Conservation (phyloP, 352 stramenopile genomes). For the Peronospora destructor region DNA sequence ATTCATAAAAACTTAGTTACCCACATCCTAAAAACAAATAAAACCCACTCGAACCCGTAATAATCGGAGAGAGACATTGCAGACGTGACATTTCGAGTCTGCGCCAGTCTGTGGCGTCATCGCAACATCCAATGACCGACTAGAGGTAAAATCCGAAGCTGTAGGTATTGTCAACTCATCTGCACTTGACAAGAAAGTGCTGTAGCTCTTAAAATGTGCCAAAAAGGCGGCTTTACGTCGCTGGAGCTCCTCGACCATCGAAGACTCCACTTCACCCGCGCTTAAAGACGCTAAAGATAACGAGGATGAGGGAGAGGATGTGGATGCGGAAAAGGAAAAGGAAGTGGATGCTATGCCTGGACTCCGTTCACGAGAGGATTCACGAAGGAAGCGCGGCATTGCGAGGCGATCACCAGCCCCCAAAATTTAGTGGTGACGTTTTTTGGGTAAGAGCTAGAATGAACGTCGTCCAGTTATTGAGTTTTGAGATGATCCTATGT, state of each 20-base stretch:
- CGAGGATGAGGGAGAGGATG: conserved; percentile 3
- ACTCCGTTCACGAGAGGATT: conserved; percentile 12
- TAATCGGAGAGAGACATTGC: conserved; percentile 45
- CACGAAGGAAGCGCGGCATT: conserved; percentile 32
- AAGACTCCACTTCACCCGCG: conserved; percentile 17
- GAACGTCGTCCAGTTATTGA: too few species aligned
- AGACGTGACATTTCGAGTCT: conserved; percentile 62
- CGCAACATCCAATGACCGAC: conserved; percentile 15
- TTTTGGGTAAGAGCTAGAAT: neutral
- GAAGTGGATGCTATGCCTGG: conserved; percentile 1
- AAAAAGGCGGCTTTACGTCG: conserved; percentile 43
- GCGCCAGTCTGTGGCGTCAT: conserved; percentile 11
- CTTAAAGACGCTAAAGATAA: conserved; percentile 15
- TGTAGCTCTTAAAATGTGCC: conserved; percentile 38
- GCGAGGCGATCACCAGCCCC: conserved; percentile 20
- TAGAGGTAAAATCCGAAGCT: conserved; percentile 12
- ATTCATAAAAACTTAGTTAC: conserved; percentile 1
- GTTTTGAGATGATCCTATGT: too few species aligned
- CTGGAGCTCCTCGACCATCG: conserved; percentile 36
- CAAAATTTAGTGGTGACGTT: conserved; percentile 6
- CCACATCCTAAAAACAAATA: conserved; percentile 6
- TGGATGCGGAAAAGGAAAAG: neutral
- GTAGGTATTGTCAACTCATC: conserved; percentile 12
- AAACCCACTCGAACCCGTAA: conserved; percentile 46
- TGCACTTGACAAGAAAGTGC: neutral